Base-by-base conservation (phyloP, 2,329 filamentous ascomycete species). In the Verticillium longisporum region DNA sequence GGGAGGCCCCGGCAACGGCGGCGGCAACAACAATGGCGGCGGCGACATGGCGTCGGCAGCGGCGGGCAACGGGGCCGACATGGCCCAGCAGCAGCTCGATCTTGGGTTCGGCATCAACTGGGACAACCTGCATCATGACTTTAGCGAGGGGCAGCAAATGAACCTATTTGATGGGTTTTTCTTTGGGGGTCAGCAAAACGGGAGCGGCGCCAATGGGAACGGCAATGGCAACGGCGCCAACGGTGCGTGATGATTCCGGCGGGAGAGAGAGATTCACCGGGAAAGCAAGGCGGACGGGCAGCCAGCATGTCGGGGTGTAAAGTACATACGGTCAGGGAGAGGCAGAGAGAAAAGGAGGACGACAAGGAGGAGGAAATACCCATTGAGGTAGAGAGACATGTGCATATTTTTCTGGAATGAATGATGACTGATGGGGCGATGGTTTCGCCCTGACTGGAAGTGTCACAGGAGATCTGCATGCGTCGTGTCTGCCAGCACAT, bases 101-200 rank as follows among this genome's bases (percentile, higher is more conserved):
- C 78, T 90, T 55, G 87, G 86, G 0, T 87, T 88, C 65, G 87
- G 87, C 61, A 79, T 91, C 55, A 87, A 86, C 37, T 86, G 84
- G 83, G 80, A 86, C 62, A 78, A 80, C 13, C 77, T 86, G 69
- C 80, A 85, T 67, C 85, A 88, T 66, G 87, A 89, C 67, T 88
- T 81, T 62, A 79, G 79, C 61, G 82, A 86, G 56, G 79, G 79
- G 58, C 78, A 83, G 69, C 81, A 85, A 71, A 80, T 89, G 68
- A 84, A 90, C 62, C 81, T 88, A 0, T 90, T 91, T 72, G 88
- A 90, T 69, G 85, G 86, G 0, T 91, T 91, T 70, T 90, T 89
- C 75, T 89, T 90, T 70, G 87, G 87, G 1, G 82, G 81, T 0
- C 81, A 81, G 65, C 77, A 76, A 64, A 68, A 68, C n/a, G 72